A percentile compares a stretch with the other conserved stretches of the same genome.
Evolutionary conservation across 495 filamentous ascomycete species (phyloP).

Genomic region (Evansstolkia leycettana): DNA sequence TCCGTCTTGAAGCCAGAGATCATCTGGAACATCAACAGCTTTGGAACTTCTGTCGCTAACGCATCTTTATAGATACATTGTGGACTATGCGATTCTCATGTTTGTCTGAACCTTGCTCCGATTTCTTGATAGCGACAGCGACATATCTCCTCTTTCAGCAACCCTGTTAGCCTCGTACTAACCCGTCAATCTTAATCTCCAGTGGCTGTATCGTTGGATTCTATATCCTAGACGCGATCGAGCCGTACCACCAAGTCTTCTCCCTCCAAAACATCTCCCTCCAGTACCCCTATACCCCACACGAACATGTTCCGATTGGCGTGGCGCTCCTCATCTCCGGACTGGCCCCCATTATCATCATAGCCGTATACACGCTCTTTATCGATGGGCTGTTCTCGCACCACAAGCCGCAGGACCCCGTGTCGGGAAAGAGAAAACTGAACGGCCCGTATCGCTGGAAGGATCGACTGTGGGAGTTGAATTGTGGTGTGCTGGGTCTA

Average conservation of each 20-base stretch:
- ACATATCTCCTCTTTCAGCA: conserved; percentile 19
- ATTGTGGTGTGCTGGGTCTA: conserved; percentile 66
- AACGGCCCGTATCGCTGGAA: conserved; percentile 56
- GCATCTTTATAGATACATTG: conserved; percentile 40
- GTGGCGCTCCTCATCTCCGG: conserved; percentile 44
- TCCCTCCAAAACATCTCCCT: conserved; percentile 48
- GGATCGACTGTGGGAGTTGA: conserved; percentile 67
- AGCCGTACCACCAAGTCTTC: conserved; percentile 48
- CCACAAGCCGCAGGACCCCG: conserved; percentile 35
- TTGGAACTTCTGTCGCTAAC: conserved; percentile 5
- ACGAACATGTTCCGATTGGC: conserved; percentile 58
- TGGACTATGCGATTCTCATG: conserved; percentile 59
- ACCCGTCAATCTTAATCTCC: conserved; percentile 4
- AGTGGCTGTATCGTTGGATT: conserved; percentile 40
- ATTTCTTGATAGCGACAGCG: conserved; percentile 13
- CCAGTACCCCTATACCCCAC: conserved; percentile 59
- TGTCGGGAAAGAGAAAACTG: conserved; percentile 34
- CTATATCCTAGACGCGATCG: conserved; percentile 39
- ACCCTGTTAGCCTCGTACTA: too few species aligned
- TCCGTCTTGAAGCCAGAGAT: too few species aligned
- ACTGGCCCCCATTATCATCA: conserved; percentile 47
- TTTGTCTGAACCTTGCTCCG: conserved; percentile 22
- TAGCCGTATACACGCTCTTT: conserved; percentile 59
- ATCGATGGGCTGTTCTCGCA: conserved; percentile 60
- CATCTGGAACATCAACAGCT: neutral